Percentiles rank a stretch among this genome's conserved stretches.
These are phyloP conservation scores for Botrytis galanthina DNA, from an alignment of 2,329 filamentous ascomycete genomes.

Conservation along the genomic window DNA sequence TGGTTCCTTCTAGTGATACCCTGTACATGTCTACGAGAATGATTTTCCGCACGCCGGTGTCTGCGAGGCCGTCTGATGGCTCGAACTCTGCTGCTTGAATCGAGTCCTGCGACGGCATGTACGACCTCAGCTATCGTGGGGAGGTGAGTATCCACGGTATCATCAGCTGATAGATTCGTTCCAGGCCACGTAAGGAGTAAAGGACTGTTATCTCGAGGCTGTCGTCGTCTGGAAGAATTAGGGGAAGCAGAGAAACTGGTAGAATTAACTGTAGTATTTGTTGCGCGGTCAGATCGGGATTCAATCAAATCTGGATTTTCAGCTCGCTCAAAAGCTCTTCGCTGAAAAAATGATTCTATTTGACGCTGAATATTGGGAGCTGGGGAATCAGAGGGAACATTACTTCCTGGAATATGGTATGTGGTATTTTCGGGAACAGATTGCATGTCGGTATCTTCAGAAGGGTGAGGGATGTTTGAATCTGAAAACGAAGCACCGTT, in stretches of 20 bases:
- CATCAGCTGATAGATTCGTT: not conserved
- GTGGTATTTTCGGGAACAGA: not conserved
- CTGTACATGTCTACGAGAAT: not conserved
- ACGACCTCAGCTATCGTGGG: no score
- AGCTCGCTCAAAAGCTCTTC: not conserved
- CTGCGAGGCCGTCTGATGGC: not conserved
- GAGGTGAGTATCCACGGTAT: no score
- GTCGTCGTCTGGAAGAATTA: not conserved
- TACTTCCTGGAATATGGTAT: no score
- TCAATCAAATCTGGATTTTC: no score
- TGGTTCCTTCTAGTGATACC: not conserved
- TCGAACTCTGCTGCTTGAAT: no score
- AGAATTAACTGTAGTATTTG: no score
- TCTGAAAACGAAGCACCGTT: not conserved
- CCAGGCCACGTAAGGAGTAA: rapidly evolving
- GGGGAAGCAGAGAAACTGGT: not conserved
- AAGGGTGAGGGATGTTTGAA: not conserved
- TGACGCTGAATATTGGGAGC: rapidly evolving
- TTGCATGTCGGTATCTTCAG: not conserved
- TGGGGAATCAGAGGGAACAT: no score
- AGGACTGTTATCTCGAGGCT: not conserved
- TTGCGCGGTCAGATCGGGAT: not conserved
- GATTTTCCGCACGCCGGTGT: not conserved
- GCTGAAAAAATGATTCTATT: not conserved
- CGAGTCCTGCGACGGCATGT: no score